Conservation (phyloP, 1,139 yeast species). For the Candida labiduridarum region DNA sequence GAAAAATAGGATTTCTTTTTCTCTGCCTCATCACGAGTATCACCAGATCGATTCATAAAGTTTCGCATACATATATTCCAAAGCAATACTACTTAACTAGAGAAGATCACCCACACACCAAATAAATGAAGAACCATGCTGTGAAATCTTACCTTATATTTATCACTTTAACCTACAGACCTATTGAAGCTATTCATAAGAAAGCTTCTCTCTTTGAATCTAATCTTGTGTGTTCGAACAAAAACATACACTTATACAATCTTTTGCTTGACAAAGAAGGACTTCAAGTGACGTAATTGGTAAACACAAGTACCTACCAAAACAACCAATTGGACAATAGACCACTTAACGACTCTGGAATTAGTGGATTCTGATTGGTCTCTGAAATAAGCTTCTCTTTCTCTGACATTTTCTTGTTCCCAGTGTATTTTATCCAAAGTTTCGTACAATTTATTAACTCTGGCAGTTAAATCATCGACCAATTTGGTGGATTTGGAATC, state of each 20-base stretch:
- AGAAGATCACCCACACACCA: no score
- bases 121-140: no score
- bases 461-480: constrained; percentile 45
- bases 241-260: constrained; percentile 32
- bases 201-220: no score
- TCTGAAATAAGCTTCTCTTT: constrained; percentile 50
- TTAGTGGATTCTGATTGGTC: constrained; percentile 51
- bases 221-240: no score
- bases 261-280: constrained; percentile 55
- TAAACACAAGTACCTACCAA: constrained; percentile 52
- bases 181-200: no score
- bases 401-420: constrained; percentile 51
- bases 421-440: constrained; percentile 47
- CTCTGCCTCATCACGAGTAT: no score
- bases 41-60: no score
- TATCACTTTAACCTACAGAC: neutral
- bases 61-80: neutral
- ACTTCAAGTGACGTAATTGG: constrained; percentile 53
- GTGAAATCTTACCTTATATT: neutral
- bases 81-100: no score
- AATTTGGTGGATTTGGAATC: constrained; percentile 49
- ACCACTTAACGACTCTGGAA: constrained; percentile 50
- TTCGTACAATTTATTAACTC: constrained; percentile 41
- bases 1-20: neutral
- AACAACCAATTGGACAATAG: constrained; percentile 46